Evolutionary conservation across 441 rosid species (phyloP), one percentile per base, ranked within the genome.

Genomic region (Euphorbia corollata): DNA sequence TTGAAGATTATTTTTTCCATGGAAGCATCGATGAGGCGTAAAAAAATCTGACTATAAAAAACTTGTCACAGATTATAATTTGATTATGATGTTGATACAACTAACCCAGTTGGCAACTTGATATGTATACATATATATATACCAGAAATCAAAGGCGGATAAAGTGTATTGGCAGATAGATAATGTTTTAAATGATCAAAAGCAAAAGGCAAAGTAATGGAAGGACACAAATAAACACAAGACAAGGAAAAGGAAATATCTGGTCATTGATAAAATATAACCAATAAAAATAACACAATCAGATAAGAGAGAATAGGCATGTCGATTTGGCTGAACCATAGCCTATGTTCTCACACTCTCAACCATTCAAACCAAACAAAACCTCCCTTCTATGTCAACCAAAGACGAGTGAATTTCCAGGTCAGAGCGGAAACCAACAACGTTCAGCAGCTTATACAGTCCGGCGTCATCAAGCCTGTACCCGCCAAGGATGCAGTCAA

Each of bases 391-490:
- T 61, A 36, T 75, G 20, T 73, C 58, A 16, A 53, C 6, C 61
- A 69, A 16, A 70, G 68, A 71, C 48, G 67, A 59, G 64, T 57
- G 60, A 59, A 23, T 22, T 75, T 69, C 38, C 78, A 69, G 27
- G 63, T 74, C 65, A 72, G 5, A 61, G 80, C 75, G 8, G 64
- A 77, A 15, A 70, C 56, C 18, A 77, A 67, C 41, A 36, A 36
- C 45, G 81, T 73, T n/a, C 82, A 75, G 74, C 64, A 78, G 79
- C 85, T 90, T 30, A 79, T 93, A 51, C 78, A 81, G 62, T 83
- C 97, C 5, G 93, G 93, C 5, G 61, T 76, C 48, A 83, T 91
- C 39, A 76, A 78, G 76, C 82, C 89, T 24, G 82, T 93, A 67
- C 69, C 63, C 47, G 79, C 97, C 0, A 81, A 71, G 60, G 95